Evolutionary conservation across 305 asterid species (phyloP), one percentile per base, ranked within the genome.

Genomic region (Stenogyne calaminthoides): DNA sequence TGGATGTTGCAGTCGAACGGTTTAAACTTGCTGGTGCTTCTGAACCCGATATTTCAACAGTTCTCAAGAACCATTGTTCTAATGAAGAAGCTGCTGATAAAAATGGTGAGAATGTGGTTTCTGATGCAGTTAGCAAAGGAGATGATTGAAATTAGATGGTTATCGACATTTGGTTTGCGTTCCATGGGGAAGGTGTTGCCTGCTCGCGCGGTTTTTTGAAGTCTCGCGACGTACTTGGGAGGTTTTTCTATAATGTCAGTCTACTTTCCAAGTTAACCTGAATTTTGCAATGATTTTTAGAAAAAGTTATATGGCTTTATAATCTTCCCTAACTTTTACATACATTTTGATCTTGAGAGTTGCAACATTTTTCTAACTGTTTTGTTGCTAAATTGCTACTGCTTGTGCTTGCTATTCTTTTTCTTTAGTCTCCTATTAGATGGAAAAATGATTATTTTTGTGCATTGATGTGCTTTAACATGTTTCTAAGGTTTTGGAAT

Each of bases 11-110:
- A 7, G 93, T 89, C 4, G 95, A 87, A 78, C 80, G 91, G n/a
- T 95, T 95, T 76, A 90, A 87, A 80, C 98, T 89, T 62, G 99
- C 99, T 12, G 99, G 99, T 51, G 97, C 99, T 77, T 95, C 98
- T 51, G 98, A 92, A 71, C 78, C 90, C 1, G 99, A 95, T 52
- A 88, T 95, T 51, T 83, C 88, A 4, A 84, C 96, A 0, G 95
- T 92, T 74, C 71, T 89, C 59, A 95, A 92, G 70, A 95, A 92
- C 73, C 99, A 92, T 74, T 86, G 87, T 70, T 95, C 96, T 61
- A 89, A 89, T 71, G 96, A 84, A 66, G 86, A 61, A 59, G 77
- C 80, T 56, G 79, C 77, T 0, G 77, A 64, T 55, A 80, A 81
- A 69, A 76, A 71, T 62, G 78, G 62, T 11, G 87, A 80, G 76